Evolutionary conservation across 805 yeast species (phyloP), one percentile per base, ranked within the genome.

Genomic region (Yamadazyma paraphyllophila): DNA sequence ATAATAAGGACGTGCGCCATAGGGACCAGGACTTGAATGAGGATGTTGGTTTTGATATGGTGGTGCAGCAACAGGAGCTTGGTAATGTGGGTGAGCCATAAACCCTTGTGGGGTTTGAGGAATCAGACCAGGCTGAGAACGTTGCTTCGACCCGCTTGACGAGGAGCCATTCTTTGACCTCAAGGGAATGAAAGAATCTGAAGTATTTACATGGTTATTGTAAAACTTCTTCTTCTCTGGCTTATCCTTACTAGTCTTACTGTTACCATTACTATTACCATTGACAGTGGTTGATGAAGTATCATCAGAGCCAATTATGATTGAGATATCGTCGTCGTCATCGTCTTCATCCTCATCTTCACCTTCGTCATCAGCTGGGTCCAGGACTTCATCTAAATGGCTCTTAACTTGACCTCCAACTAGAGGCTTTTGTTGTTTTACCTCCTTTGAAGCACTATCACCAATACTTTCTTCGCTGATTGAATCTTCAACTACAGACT

Each of bases 261-360:
- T 39, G 24, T 30, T 39, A 2, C 42, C 41, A 33, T 30, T 44
- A 15, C 50, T 50, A 33, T 29, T 44, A 16, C 50, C 50, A 26
- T 46, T 48, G 9, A 55, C 52, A n/a, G 58, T 51, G n/a, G 59
- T 53, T 1, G 58, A 53, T 8, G 59, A 46, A 9, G 61, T 53
- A 43, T 61, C 66, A 32, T 67, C 70, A 3, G 71, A 58, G 10
- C 64, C 69, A 44, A 69, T 67, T 30, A 69, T 62, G 20, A 69
- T 67, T 3, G 73, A 65, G 9, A 67, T 61, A 36, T 68, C 73
- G 39, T 68, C 73, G 14, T 61, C 69, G 5, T 59, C 68, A 14
- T 60, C 69, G 4, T 61, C 64, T 10, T 55, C 61, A 6, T 57
- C 61, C 25, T 58, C 58, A 11, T 54, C 49, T 38, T 47, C 49